A percentile compares a stretch with the other conserved stretches of the same genome.
Conservation (phyloP, 106 monocot species). For the Dendrobium officinale region DNA sequence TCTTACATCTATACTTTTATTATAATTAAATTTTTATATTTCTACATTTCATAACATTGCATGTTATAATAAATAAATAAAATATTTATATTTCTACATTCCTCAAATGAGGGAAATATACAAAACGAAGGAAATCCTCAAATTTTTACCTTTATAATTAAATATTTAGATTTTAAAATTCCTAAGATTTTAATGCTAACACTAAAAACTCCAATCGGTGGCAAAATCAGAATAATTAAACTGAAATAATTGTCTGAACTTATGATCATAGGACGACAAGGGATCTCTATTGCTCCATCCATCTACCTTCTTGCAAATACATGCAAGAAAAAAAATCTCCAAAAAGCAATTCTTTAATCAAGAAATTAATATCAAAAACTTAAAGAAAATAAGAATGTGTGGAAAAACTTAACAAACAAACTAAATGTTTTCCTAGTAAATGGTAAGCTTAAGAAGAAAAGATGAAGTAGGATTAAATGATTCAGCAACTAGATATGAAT, state of each 20-base stretch:
- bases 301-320: neutral
- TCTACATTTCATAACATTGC: no score
- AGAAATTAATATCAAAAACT: neutral
- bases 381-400: neutral
- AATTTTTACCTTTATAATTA: neutral
- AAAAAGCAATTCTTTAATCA: neutral
- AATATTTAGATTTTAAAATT: neutral
- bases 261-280: neutral
- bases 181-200: neutral
- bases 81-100: no score
- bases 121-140: neutral
- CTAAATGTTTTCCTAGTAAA: neutral
- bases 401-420: neutral
- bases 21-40: no score
- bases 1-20: no score
- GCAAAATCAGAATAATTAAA: neutral
- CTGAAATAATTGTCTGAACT: neutral
- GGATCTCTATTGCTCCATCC: neutral
- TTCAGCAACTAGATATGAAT: neutral
- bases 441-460: neutral
- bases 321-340: neutral
- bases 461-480: neutral
- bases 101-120: neutral
- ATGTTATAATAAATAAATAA: no score
- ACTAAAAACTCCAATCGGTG: neutral